Conservation (phyloP, 768 basidiomycete genomes). For the Holtermanniella nyarrowii region DNA sequence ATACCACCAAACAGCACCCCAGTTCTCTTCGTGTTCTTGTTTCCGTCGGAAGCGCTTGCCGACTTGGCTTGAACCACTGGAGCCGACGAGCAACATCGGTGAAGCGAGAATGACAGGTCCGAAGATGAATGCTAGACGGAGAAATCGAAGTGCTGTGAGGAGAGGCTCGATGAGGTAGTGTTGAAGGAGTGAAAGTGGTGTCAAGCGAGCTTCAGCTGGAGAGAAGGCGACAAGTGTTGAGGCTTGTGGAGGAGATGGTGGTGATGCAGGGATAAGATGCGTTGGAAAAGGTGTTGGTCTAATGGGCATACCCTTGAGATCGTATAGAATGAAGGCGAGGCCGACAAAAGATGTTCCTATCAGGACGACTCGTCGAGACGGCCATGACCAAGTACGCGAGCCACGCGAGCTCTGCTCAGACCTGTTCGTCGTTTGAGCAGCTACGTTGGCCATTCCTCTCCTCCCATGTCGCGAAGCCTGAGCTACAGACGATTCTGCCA, state of each 20-base stretch:
- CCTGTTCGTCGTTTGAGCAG: too few species aligned
- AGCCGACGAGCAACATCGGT: slow-evolving; percentile 62
- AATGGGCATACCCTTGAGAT: too few species aligned
- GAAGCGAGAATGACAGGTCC: slow-evolving; percentile 71
- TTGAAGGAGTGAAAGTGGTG: slow-evolving; percentile 48
- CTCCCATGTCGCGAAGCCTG: too few species aligned
- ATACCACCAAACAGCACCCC: slow-evolving; percentile 98
- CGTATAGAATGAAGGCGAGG: too few species aligned
- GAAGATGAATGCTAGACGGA: slow-evolving; percentile 72
- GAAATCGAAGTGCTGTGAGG: slow-evolving; percentile 68
- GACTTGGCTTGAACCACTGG: not conserved
- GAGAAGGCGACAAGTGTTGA: slow-evolving; percentile 42
- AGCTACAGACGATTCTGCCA: too few species aligned
- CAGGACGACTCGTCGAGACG: too few species aligned
- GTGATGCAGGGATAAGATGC: too few species aligned
- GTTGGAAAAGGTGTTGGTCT: too few species aligned
- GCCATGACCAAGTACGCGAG: too few species aligned
- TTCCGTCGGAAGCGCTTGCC: slow-evolving; percentile 45
- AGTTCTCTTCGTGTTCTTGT: slow-evolving; percentile 59
- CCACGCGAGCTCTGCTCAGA: too few species aligned
- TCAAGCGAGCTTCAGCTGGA: slow-evolving; percentile 54
- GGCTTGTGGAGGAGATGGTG: not conserved
- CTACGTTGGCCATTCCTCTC: too few species aligned
- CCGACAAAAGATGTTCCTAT: too few species aligned
- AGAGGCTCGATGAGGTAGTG: slow-evolving; percentile 71